Conservation (phyloP, 805 yeast species). For the Komagataella populi region DNA sequence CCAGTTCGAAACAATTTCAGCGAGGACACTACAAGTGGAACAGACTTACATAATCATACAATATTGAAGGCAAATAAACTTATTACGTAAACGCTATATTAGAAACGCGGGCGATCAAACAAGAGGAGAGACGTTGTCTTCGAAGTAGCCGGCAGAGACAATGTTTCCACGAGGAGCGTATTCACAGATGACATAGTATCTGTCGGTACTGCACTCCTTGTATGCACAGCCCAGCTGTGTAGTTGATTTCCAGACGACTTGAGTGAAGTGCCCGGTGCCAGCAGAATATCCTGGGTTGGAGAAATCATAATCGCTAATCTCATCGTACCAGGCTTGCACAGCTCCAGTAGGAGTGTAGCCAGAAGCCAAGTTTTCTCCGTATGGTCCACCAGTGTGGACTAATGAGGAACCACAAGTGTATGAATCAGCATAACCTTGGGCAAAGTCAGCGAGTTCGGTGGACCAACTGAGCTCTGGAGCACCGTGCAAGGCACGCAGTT, state of each 20-base stretch:
- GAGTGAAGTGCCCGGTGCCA: slow-evolving; percentile 71
- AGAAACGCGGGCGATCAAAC: neutral
- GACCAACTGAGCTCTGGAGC: slow-evolving; percentile 46
- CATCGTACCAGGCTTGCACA: slow-evolving; percentile 67
- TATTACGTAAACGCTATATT: neutral
- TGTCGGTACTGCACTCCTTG: slow-evolving; percentile 35
- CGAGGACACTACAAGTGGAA: neutral
- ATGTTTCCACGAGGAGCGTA: slow-evolving; percentile 66
- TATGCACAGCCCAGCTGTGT: slow-evolving; percentile 60
- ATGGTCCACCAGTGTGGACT: slow-evolving; percentile 46
- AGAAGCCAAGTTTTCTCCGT: slow-evolving; percentile 72
- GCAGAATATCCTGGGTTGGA: slow-evolving; percentile 30
- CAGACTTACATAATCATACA: neutral
- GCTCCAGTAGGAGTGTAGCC: slow-evolving; percentile 51
- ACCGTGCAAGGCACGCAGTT: slow-evolving; percentile 36
- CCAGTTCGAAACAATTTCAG: neutral
- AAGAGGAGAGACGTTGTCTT: slow-evolving; percentile 19
- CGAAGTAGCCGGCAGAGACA: slow-evolving; percentile 23
- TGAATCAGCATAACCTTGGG: slow-evolving; percentile 38
- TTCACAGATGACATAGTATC: slow-evolving; percentile 52
- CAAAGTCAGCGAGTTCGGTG: slow-evolving; percentile 33
- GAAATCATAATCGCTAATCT: slow-evolving; percentile 38
- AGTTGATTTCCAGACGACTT: slow-evolving; percentile 58
- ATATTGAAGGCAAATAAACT: neutral
- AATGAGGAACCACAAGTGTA: slow-evolving; percentile 42